phyloP scores from a whole-genome alignment of 2,329 filamentous ascomycete species.

The Sporothrix phasma region DNA sequence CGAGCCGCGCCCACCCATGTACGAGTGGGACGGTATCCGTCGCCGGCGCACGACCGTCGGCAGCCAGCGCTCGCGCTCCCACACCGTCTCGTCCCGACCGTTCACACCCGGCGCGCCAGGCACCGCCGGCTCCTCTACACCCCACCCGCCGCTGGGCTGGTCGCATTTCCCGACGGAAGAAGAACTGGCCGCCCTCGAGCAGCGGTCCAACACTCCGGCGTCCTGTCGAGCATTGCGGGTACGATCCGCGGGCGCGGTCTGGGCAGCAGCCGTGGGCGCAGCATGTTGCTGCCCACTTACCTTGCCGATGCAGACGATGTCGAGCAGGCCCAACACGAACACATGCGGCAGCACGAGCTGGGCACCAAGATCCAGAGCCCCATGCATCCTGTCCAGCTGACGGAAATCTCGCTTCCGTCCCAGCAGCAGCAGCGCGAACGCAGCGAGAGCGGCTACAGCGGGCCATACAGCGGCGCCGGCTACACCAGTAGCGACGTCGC shows the following conservation, averaged over 20 bases:
- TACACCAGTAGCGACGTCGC: constrained; percentile 31
- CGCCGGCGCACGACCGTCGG: constrained; percentile 49
- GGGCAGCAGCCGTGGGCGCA: constrained; percentile 34
- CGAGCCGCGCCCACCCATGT: constrained; percentile 23
- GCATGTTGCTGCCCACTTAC: constrained; percentile 31
- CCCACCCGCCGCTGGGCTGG: constrained; percentile 78
- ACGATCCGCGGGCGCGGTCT: constrained; percentile 39
- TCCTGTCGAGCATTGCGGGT: constrained; percentile 48
- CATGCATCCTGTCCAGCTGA: constrained; percentile 53
- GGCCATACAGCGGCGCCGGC: constrained; percentile 31
- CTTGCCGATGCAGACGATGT: constrained; percentile 30
- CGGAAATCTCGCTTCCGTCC: constrained; percentile 45
- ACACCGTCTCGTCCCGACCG: constrained; percentile 20
- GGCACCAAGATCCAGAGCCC: constrained; percentile 38
- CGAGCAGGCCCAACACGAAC: background rate
- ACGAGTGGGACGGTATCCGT: constrained; percentile 88
- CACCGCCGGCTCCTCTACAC: constrained; percentile 18
- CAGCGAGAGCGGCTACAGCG: constrained; percentile 21
- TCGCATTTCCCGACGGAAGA: constrained; percentile 65
- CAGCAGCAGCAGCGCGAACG: constrained; percentile 27
- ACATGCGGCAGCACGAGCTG: background rate
- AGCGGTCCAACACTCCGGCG: constrained; percentile 35
- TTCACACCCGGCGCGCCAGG: constrained; percentile 28
- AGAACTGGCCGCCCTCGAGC: constrained; percentile 44
- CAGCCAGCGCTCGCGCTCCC: constrained; percentile 29